Evolutionary conservation across 345 rosid genomes (phyloP).

Genomic region (Microthlaspi erraticum): DNA sequence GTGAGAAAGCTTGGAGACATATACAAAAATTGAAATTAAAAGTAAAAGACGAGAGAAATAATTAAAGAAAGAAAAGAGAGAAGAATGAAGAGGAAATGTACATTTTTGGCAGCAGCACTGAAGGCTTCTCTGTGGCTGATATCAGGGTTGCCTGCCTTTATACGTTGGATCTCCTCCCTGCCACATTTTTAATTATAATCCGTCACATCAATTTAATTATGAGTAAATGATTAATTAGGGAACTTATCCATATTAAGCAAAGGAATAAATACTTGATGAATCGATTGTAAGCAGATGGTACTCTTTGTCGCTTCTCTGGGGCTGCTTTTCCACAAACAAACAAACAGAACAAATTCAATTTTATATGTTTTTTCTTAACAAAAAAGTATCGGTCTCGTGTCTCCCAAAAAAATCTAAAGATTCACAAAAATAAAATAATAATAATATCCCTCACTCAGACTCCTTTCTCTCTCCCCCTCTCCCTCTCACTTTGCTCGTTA

Average conservation of each 20-base stretch:
- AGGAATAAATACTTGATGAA: conserved; percentile 82
- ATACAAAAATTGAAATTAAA: neutral
- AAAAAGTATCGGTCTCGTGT: neutral
- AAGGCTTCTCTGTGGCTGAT: conserved; percentile 98
- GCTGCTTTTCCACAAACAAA: conserved; percentile 59
- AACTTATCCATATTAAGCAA: conserved; percentile 31
- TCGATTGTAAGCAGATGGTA: conserved; percentile 99
- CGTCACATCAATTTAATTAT: conserved; percentile 35
- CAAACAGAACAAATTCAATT: conserved; percentile 44
- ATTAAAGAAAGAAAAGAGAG: neutral
- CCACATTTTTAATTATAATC: conserved; percentile 19
- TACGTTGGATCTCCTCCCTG: conserved; percentile 99
- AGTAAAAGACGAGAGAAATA: neutral
- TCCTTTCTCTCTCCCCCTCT: conserved; percentile 33
- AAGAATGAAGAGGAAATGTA: conserved; percentile 44
- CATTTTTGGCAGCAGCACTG: conserved; percentile 97
- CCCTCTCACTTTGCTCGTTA: conserved; percentile 35
- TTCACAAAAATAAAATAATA: conserved; percentile 32
- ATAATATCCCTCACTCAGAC: conserved; percentile 31
- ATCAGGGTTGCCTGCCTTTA: conserved; percentile 96
- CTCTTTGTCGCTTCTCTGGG: conserved; percentile 98
- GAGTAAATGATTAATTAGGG: conserved; percentile 12
- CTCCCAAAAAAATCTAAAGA: conserved; percentile 43
- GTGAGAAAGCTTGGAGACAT: neutral
- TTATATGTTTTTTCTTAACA: neutral